These are phyloP conservation scores for Blastomyces silverae DNA, from an alignment of 2,329 filamentous ascomycete genomes.

Conservation along the genomic window DNA sequence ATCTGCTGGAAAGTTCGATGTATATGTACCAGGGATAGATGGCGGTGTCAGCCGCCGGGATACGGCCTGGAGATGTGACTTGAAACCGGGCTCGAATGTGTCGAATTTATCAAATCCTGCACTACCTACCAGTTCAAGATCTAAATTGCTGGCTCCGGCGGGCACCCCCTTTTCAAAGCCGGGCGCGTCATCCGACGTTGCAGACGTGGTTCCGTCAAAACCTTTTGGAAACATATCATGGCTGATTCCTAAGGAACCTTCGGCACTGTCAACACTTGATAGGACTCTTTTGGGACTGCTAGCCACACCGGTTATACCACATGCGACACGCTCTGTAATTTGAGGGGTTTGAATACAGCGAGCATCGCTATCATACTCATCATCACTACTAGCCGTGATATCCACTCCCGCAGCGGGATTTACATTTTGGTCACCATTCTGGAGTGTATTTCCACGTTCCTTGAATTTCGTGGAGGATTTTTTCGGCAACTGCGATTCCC, in stretches of 20 bases:
- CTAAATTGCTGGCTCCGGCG: neutral
- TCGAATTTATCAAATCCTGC: neutral
- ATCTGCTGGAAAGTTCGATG: neutral
- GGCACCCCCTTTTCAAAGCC: neutral
- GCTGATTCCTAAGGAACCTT: conserved; percentile 15
- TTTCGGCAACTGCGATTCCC: conserved; percentile 26
- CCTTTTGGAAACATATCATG: conserved; percentile 4
- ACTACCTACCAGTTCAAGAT: neutral
- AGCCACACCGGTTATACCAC: conserved; percentile 15
- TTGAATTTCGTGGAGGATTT: conserved; percentile 18
- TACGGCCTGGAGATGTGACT: neutral
- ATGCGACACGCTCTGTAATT: conserved; percentile 22
- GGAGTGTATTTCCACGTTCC: conserved; percentile 15
- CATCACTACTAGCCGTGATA: conserved; percentile 30
- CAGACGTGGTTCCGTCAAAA: neutral
- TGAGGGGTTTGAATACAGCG: conserved; percentile 34
- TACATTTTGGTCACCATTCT: conserved; percentile 2
- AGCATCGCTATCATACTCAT: conserved; percentile 40
- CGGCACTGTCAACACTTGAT: conserved; percentile 13
- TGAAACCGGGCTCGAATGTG: neutral
- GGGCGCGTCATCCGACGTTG: neutral
- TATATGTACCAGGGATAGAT: neutral
- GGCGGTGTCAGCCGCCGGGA: neutral
- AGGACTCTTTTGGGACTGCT: conserved; percentile 15
- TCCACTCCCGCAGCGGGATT: conserved; percentile 28